Conservation (phyloP, 108 stramenopile species). For the Fragilariopsis cylindrus region DNA sequence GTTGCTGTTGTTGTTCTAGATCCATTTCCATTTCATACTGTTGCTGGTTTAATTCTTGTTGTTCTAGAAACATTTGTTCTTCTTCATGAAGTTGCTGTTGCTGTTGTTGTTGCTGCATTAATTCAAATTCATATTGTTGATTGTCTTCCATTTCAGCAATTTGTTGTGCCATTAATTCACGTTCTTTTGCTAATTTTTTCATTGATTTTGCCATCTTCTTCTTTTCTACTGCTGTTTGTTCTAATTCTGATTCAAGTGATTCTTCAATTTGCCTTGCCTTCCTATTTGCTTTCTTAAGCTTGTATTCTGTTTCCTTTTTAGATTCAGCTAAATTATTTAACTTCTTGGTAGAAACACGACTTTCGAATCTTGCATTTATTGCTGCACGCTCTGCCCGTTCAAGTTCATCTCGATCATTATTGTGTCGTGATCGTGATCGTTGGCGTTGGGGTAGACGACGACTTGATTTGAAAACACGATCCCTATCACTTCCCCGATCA, state of each 20-base stretch:
- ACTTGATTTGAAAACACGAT: not conserved
- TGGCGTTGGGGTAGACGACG: not conserved
- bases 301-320: not conserved
- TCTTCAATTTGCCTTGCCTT: not conserved
- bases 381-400: conserved; percentile 4
- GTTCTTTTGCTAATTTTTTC: not conserved
- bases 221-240: conserved; percentile 1
- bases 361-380: not conserved
- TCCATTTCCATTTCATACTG: not conserved
- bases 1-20: not conserved
- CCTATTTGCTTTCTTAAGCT: not conserved
- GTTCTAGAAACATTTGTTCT: not conserved
- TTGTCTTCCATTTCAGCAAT: conserved; percentile 8
- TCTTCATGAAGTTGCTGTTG: not conserved
- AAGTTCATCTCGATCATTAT: not conserved
- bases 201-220: not conserved
- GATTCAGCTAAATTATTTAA: not conserved
- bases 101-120: not conserved
- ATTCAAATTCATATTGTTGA: not conserved
- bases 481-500: not conserved
- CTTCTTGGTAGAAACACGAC: not conserved
- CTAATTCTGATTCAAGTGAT: not conserved
- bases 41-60: not conserved
- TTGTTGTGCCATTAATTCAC: not conserved
- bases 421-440: not conserved